phyloP scores from a whole-genome alignment of 129 eudicot genomes.

The Lonicera japonica region DNA sequence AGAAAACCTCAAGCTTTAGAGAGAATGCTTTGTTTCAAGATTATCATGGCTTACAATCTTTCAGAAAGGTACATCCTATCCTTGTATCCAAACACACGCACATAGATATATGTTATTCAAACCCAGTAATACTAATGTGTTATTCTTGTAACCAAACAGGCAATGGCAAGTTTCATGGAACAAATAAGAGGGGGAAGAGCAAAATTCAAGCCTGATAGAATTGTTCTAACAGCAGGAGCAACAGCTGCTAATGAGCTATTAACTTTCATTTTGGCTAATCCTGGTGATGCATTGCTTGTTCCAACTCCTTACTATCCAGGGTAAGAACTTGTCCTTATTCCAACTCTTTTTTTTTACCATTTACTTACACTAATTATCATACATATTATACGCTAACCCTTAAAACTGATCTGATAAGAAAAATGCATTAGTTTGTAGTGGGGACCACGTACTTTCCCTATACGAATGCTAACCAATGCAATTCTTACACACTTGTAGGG shows the following conservation, averaged over 20 bases:
- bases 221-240: conserved; percentile 93
- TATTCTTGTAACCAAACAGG: conserved; percentile 29
- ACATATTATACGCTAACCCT: background rate
- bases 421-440: background rate
- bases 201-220: conserved; percentile 67
- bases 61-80: conserved; percentile 54
- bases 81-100: background rate
- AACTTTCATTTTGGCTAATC: conserved; percentile 89
- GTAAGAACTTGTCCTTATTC: conserved; percentile 27
- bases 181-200: conserved; percentile 94
- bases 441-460: background rate
- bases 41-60: conserved; percentile 86
- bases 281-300: conserved; percentile 87
- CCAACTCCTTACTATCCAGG: conserved; percentile 99
- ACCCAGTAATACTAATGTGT: background rate
- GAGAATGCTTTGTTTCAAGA: conserved; percentile 97
- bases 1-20: conserved; percentile 57
- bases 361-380: background rate
- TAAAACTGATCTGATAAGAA: background rate
- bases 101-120: background rate
- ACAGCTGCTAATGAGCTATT: conserved; percentile 94
- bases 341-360: background rate
- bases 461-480: too few relatives aligned
- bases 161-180: conserved; percentile 99
- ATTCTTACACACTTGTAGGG: background rate